Evolutionary conservation across 208 protist species (phyloP), one percentile per base, ranked within the genome.

Genomic region (Naegleria fowleri): DNA sequence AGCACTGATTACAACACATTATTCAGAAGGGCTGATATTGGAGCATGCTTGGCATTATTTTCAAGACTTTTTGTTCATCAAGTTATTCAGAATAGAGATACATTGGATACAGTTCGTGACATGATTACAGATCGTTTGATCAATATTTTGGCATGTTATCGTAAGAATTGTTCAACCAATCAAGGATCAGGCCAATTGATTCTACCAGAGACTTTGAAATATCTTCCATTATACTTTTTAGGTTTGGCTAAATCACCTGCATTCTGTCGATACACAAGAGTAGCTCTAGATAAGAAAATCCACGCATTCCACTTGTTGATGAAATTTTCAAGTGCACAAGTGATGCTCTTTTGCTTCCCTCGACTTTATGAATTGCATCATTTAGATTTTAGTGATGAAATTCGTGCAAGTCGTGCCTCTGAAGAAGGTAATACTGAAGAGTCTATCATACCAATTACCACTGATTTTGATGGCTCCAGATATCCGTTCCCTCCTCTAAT

Each of bases 161-260:
- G 97, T 48, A 95, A 95, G 38, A 95, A 95, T 91, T 96, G 95
- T 93, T 90, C 93, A 15, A 86, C 88, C 22, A 91, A 94, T 16
- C 67, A 55, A 36, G 91, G 89, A 22, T 79, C 91, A 83, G 93
- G 93, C 43, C 94, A 96, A 90, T 93, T 98, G 36, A 93, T 98
- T 33, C 95, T 99, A 94, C 97, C 97, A 13, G 94, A 96, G n/a
- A 93, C 95, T 1, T 94, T 99, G 87, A 97, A 97, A 93, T 93
- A 98, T 90, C 93, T 98, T 87, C 96, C 97, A 36, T 93, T 98
- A 36, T 98, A 96, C 92, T 90, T 94, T 75, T 92, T 97, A 88
- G 96, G 94, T 55, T 85, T 98, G 39, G 11, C 25, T 6, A 89
- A 89, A 40, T 51, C 43, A 41, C 86, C 86, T 67, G 41, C 43